Evolutionary conservation across 2,329 filamentous ascomycete species (phyloP), one percentile per base, ranked within the genome.

Genomic region (Ceratocystis huliohia): DNA sequence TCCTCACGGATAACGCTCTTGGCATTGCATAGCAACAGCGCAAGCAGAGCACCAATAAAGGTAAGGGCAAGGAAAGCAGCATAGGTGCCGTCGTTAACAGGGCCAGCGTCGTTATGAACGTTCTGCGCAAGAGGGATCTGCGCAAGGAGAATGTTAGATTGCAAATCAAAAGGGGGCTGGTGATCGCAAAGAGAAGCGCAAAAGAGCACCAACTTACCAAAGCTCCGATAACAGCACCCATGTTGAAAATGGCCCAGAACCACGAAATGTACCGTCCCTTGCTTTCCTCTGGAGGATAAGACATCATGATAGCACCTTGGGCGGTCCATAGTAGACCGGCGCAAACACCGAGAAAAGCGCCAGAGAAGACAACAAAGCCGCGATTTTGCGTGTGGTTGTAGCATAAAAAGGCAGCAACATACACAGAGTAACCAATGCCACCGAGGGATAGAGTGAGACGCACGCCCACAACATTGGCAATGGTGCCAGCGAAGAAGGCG

Each of bases 231-330:
- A 96, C 91, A 72, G 86, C 91, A 71, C 92, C 92, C 68, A 92
- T 76, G 76, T 96, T 96, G 81, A 96, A 96, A 72, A 96, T 95
- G 74, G 91, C 86, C 92, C 92, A 96, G 78, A 96, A 96, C 78
- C 85, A 86, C 68, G 88, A 88, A 74, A 96, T 96, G 75, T 91
- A 96, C 68, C 87, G 86, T 57, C 92, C 92, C 80, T 96, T 96
- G 70, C 84, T 83, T 44, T 84, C 76, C 76, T 96, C 92, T 22
- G 83, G 80, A 1, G 91, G 91, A 74, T 96, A 96, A 50, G 88
- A 86, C 84, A 96, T 93, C 87, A 93, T 92, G 73, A 93, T 89
- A 68, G 88, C 86, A 68, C 89, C 89, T 76, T 93, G 89, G 0
- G 88, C 89, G 44, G 87, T 87, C 89, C 89, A 94, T 46, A 94